Evolutionary conservation across 2,329 filamentous ascomycete genomes (phyloP), one percentile per base, ranked within the genome.

Genomic region (Alternaria alternata): DNA sequence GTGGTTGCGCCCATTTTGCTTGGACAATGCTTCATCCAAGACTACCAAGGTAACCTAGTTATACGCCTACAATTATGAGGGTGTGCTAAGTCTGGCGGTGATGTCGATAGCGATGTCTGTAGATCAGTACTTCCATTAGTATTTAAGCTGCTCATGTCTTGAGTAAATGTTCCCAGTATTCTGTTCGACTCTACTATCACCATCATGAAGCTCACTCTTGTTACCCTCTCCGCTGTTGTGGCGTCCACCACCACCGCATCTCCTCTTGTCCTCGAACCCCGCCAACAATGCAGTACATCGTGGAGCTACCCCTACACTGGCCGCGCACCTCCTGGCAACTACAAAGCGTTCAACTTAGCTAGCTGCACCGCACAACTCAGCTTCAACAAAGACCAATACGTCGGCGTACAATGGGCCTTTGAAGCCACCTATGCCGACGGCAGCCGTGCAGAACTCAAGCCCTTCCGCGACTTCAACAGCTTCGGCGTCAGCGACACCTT

Each of bases 371-470:
- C 49, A 1, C 59, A 62, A 54, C 49, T 62, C 26, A 54, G n/a
- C 26, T 59, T 62, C 26, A 24, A 43, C 41, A 62, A 62, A 51
- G 55, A 62, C 36, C 59, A 36, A 38, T 62, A 62, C 49, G 42
- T 62, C 3, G 36, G 42, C 28, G 55, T 62, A n/a, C 44, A 46
- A 47, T 62, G 55, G 59, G 51, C 42, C 9, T 62, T 59, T n/a
- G 59, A 62, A 51, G 54, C 59, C 18, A 59, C 49, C 3, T 62
- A 62, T 18, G 48, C 54, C 6, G 59, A 62, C 11, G 59, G 59
- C 7, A 59, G 48, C 8, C 49, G 54, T 4, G 7, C 28, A 2
- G 54, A 54, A 39, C 43, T 54, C 7, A 54, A 53, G 26, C 55
- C 55, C 8, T 54, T 62, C 26, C 53, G 53, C 22, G 22, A 34